A percentile compares a stretch with the other conserved stretches of the same genome.
phyloP scores from a whole-genome alignment of 2,329 filamentous ascomycete species.

The Aspergillus persii region DNA sequence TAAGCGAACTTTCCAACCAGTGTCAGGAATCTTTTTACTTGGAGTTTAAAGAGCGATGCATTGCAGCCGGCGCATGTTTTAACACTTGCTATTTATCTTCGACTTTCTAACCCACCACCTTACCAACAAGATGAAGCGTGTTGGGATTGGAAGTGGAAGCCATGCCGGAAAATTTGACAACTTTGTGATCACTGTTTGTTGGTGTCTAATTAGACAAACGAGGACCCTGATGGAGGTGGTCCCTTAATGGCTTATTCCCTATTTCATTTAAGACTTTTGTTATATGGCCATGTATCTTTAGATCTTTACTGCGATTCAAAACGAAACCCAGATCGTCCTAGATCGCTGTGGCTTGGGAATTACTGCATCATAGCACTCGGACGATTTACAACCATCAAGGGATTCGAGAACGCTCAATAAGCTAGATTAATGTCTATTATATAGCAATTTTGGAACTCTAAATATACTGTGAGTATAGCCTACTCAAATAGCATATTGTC shows the following conservation, averaged over 20 bases:
- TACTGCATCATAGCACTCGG: background rate
- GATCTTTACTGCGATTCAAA: background rate
- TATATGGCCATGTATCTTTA: background rate
- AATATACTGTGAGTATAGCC: background rate
- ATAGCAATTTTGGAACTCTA: background rate
- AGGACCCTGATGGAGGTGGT: background rate
- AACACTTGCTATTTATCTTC: background rate
- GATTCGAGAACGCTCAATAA: background rate
- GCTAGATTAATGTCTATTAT: background rate
- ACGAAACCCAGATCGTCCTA: background rate
- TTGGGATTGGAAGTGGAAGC: background rate
- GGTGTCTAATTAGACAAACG: background rate
- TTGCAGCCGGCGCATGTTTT: background rate
- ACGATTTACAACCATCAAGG: background rate
- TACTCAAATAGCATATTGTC: background rate
- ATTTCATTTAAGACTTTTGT: background rate
- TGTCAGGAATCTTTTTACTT: background rate
- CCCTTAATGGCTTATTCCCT: background rate
- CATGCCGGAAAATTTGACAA: background rate
- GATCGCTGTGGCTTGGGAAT: background rate
- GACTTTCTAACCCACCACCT: background rate
- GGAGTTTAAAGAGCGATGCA: background rate
- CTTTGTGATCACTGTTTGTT: background rate
- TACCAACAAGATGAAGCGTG: background rate
- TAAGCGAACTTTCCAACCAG: background rate